Percentiles rank a stretch among this genome's conserved stretches.
These are phyloP conservation scores for Gossypium herbaceum DNA, from an alignment of 345 rosid species.

Conservation along the genomic window DNA sequence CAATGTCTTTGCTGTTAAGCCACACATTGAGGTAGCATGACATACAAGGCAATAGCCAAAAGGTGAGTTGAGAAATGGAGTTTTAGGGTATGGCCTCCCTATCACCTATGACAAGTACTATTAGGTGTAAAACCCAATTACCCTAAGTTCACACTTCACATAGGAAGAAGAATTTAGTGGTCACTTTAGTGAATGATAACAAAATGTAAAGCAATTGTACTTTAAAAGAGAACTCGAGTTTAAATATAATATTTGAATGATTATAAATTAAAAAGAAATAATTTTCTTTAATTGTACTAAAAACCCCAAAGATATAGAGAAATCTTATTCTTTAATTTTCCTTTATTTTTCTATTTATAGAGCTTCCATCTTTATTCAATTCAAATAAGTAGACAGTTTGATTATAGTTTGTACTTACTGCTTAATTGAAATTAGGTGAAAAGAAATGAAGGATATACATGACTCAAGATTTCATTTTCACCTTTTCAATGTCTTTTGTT, in stretches of 20 bases:
- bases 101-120: background rate
- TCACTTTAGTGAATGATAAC: background rate
- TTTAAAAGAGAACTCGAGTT: no score
- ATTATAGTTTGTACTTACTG: slow-evolving; percentile 10
- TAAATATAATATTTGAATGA: no score
- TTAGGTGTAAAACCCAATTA: background rate
- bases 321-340: background rate
- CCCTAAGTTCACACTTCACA: background rate
- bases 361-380: slow-evolving; percentile 4
- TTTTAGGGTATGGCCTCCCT: background rate
- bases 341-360: background rate
- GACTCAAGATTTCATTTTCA: background rate
- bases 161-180: background rate
- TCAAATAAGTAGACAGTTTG: background rate
- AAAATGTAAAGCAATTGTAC: no score
- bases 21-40: background rate
- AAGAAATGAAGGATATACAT: background rate
- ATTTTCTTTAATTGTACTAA: no score
- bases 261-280: no score
- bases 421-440: background rate
- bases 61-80: background rate
- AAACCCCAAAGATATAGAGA: background rate
- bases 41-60: background rate
- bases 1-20: background rate
- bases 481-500: background rate